A percentile compares a stretch with the other conserved stretches of the same genome.
phyloP scores from a whole-genome alignment of 305 asterid genomes.

The Vinca major region DNA sequence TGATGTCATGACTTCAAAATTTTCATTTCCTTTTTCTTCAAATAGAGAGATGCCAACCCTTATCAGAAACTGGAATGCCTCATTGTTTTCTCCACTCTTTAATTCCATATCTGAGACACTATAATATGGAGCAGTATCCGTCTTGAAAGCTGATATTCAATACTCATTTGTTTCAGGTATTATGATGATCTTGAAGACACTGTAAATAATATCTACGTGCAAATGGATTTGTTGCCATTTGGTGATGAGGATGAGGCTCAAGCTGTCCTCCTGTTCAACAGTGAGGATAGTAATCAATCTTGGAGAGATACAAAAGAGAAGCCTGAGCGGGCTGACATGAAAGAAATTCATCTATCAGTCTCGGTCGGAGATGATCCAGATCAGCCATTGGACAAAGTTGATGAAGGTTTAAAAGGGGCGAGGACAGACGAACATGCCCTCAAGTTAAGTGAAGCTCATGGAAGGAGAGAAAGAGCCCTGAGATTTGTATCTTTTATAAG shows the following conservation, averaged over 20 bases:
- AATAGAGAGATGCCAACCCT: neutral
- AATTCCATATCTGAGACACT: neutral
- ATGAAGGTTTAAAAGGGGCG: conserved; percentile 21
- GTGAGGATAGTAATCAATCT: conserved; percentile 92
- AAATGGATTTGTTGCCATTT: conserved; percentile 82
- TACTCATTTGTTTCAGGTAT: conserved; percentile 44
- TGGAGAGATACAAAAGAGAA: conserved; percentile 57
- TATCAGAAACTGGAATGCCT: neutral
- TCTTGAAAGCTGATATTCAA: conserved; percentile 5
- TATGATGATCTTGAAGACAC: conserved; percentile 45
- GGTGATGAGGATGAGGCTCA: conserved; percentile 77
- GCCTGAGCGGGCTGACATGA: conserved; percentile 40
- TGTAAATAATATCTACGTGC: conserved; percentile 44
- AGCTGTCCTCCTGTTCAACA: conserved; percentile 44
- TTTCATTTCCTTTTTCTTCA: neutral
- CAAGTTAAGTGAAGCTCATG: conserved; percentile 67
- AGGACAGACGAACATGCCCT: conserved; percentile 41
- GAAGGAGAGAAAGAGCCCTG: conserved; percentile 59
- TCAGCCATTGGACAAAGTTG: conserved; percentile 26
- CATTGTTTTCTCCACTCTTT: neutral
- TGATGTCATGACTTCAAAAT: neutral
- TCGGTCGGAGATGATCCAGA: conserved; percentile 48
- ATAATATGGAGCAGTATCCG: neutral
- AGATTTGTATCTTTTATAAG: conserved; percentile 43
- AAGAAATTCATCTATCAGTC: conserved; percentile 31